Base-by-base conservation (phyloP, 2,329 filamentous ascomycete species). In the Aspergillus ruber region DNA sequence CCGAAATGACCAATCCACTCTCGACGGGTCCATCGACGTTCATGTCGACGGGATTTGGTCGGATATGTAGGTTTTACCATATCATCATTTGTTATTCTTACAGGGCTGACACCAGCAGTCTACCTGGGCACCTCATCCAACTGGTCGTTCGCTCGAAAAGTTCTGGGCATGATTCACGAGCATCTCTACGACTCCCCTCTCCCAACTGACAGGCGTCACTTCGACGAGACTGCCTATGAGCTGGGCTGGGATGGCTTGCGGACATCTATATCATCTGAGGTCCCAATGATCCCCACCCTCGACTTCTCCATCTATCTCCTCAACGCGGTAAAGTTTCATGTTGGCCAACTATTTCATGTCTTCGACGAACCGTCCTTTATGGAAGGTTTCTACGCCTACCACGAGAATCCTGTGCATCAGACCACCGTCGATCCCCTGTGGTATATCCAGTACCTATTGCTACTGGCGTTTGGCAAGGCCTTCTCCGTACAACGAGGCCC, bases 61-160 rank as follows among this genome's bases (percentile, higher is more conserved):
- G 67, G 50, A 67, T 65, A 42, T 75, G 74, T 75, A 54, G 54
- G 73, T 66, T 18, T 3, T 5, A 2, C 10, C 13, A 10, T 6
- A 12, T 5, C 33, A 17, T 35, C 3, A 33, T 12, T 33, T 17
- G 12, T 20, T 3, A 7, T 32, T 15, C 8, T 7, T 15, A 27
- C 4, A 46, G 6, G 32, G 42, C 55, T 51, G 43, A 49, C 17
- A 15, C 42, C 43, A 15, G 6, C 17, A 78, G 75, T 70, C 46
- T 80, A 79, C 48, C 66, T 80, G 7, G 77, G 77, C 1, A 76
- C 75, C 2, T 79, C 77, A 0, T 80, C 78, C 1, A 80, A 78
- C 42, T 80, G 78, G 78, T 75, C 76, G 0, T 80, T 80, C 43
- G 71, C 71, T 21, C 66, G 76, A 6, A 70, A 73, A 15, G 69